Evolutionary conservation across 768 basidiomycete genomes (phyloP).

Genomic region (Sarcodon sp.): DNA sequence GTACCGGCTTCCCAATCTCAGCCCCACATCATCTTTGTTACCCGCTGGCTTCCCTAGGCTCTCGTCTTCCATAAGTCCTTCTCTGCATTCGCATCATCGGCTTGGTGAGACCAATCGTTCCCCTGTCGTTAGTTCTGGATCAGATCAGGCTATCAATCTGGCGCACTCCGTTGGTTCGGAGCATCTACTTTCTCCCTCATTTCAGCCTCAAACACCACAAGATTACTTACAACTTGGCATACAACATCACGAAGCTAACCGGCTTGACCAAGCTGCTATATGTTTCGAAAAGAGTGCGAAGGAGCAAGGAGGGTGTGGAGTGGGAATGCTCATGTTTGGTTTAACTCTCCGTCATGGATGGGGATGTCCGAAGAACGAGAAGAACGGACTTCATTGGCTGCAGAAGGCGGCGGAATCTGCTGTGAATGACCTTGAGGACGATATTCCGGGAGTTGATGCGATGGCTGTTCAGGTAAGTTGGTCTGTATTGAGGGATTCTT

Average conservation of each 20-base stretch:
- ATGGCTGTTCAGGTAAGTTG: conserved; percentile 37
- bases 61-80: too few species aligned
- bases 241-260: conserved; percentile 62
- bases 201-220: conserved; percentile 30
- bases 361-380: conserved; percentile 76
- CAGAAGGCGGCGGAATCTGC: conserved; percentile 72
- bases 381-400: conserved; percentile 71
- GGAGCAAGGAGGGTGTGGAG: conserved; percentile 65
- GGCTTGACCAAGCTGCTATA: conserved; percentile 49
- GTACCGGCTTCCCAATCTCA: too few species aligned
- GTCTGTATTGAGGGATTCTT: not conserved
- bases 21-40: too few species aligned
- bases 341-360: conserved; percentile 78
- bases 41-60: too few species aligned
- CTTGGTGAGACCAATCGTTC: too few species aligned
- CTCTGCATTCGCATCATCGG: too few species aligned
- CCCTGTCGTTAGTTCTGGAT: too few species aligned
- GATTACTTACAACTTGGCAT: conserved; percentile 71
- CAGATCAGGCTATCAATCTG: not conserved
- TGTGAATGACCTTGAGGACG: conserved; percentile 60
- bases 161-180: not conserved
- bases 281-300: conserved; percentile 73
- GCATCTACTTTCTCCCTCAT: not conserved
- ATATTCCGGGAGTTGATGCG: conserved; percentile 38
- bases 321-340: conserved; percentile 92